phyloP scores from a whole-genome alignment of 2,329 filamentous ascomycete species.

The Colletotrichum sp. region DNA sequence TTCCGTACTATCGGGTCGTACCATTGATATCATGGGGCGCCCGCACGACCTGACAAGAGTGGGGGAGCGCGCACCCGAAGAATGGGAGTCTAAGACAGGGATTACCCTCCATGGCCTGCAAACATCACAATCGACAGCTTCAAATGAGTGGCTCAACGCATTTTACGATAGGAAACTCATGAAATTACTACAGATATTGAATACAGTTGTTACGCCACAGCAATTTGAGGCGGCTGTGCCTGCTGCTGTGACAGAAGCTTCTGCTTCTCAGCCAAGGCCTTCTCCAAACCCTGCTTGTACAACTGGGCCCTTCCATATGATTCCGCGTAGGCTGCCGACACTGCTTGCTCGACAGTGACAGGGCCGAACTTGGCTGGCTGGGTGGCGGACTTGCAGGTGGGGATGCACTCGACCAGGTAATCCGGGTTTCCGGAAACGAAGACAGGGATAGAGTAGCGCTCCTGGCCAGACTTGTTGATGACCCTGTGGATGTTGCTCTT shows the following conservation, averaged over 20 bases:
- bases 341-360: slow-evolving; percentile 35
- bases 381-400: slow-evolving; percentile 29
- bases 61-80: neutral
- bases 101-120: neutral
- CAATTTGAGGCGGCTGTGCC: neutral
- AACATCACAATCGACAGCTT: neutral
- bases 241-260: neutral
- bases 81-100: neutral
- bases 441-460: slow-evolving; percentile 62
- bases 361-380: slow-evolving; percentile 33
- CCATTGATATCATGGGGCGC: neutral
- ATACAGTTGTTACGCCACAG: neutral
- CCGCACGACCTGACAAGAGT: neutral
- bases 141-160: neutral
- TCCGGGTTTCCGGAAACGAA: slow-evolving; percentile 62
- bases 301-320: slow-evolving; percentile 34
- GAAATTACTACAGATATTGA: neutral
- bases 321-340: slow-evolving; percentile 35
- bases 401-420: slow-evolving; percentile 36
- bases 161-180: neutral
- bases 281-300: slow-evolving; percentile 34
- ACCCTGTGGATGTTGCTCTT: slow-evolving; percentile 60
- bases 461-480: slow-evolving; percentile 53
- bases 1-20: neutral
- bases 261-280: neutral